Percentiles rank a stretch among this genome's conserved stretches.
Evolutionary conservation across 495 filamentous ascomycete genomes (phyloP).

Genomic region (Tuber microsphaerosporum): DNA sequence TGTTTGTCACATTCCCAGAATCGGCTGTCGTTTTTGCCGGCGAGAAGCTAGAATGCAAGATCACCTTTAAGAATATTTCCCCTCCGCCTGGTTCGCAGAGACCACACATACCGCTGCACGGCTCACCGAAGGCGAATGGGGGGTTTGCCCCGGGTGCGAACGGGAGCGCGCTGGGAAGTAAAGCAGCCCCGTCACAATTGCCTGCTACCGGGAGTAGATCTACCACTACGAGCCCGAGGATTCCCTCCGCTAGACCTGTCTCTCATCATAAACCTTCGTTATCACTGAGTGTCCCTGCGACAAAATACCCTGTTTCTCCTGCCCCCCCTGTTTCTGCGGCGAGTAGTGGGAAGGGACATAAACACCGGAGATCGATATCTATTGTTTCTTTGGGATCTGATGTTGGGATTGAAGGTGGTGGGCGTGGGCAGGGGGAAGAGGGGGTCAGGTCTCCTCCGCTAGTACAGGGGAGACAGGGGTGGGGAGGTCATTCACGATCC

Average conservation of each 20-base stretch:
- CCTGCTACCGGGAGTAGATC: constrained; percentile 17
- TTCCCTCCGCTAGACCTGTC: constrained; percentile 35
- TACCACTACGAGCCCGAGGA: constrained; percentile 28
- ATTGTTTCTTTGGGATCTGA: constrained; percentile 83
- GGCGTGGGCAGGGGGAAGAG: constrained; percentile 43
- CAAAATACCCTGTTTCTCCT: constrained; percentile 25
- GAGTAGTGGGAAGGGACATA: constrained; percentile 42
- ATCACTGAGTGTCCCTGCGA: constrained; percentile 33
- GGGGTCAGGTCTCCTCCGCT: constrained; percentile 33
- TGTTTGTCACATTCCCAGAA: constrained; percentile 82
- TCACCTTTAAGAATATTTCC: constrained; percentile 89
- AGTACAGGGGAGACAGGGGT: constrained; percentile 20
- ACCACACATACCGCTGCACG: constrained; percentile 21
- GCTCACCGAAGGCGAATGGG: constrained; percentile 24
- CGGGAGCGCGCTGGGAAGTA: constrained; percentile 24
- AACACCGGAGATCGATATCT: constrained; percentile 77
- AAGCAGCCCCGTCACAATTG: constrained; percentile 40
- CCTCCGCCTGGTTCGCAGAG: constrained; percentile 37
- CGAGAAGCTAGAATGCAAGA: constrained; percentile 86
- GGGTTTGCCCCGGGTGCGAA: constrained; percentile 21
- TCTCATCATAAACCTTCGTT: constrained; percentile 48
- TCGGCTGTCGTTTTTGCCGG: constrained; percentile 85
- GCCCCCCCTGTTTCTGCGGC: background rate
- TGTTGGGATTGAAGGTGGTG: constrained; percentile 44
- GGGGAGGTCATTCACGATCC: constrained; percentile 37